Percentiles rank a stretch among this genome's conserved stretches.
These are phyloP conservation scores for Nitzschia putrida DNA, from an alignment of 108 stramenopile genomes.

Conservation along the genomic window DNA sequence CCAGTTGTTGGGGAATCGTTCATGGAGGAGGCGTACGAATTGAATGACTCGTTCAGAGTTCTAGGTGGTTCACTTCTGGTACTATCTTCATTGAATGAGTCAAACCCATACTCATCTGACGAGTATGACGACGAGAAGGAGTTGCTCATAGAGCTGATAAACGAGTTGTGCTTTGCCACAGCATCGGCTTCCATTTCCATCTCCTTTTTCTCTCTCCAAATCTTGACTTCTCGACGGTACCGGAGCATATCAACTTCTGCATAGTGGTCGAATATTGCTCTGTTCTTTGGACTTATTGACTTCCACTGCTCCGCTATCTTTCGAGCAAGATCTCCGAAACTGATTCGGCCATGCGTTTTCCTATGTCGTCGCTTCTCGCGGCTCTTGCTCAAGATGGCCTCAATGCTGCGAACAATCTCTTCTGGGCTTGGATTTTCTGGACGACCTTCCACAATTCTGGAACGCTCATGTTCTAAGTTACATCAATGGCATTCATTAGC, in stretches of 20 bases:
- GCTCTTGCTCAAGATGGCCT: constrained; percentile 33
- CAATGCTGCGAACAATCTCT: constrained; percentile 35
- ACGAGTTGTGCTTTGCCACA: constrained; percentile 5
- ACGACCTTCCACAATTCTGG: constrained; percentile 32
- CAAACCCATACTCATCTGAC: background rate
- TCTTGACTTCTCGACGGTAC: constrained; percentile 39
- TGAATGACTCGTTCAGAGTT: constrained; percentile 21
- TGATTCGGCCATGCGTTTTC: constrained; percentile 73
- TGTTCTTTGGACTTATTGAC: constrained; percentile 16
- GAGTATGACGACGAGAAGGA: background rate
- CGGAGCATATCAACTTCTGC: constrained; percentile 47
- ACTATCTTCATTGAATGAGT: background rate
- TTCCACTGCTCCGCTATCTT: constrained; percentile 70
- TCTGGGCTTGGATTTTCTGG: constrained; percentile 21
- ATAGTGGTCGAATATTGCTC: constrained; percentile 39
- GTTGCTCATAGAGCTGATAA: constrained; percentile 4
- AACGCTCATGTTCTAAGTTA: constrained; percentile 19
- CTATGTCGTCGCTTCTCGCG: constrained; percentile 33
- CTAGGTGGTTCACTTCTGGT: constrained; percentile 9
- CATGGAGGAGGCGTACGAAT: constrained; percentile 18
- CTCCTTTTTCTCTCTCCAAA: constrained; percentile 44
- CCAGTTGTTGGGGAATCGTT: background rate
- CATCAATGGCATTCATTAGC: background rate
- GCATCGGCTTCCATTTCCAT: constrained; percentile 6
- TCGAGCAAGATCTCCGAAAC: constrained; percentile 71